Conservation (phyloP, 2,329 filamentous ascomycete species). For the Sphaerostilbella broomeana region DNA sequence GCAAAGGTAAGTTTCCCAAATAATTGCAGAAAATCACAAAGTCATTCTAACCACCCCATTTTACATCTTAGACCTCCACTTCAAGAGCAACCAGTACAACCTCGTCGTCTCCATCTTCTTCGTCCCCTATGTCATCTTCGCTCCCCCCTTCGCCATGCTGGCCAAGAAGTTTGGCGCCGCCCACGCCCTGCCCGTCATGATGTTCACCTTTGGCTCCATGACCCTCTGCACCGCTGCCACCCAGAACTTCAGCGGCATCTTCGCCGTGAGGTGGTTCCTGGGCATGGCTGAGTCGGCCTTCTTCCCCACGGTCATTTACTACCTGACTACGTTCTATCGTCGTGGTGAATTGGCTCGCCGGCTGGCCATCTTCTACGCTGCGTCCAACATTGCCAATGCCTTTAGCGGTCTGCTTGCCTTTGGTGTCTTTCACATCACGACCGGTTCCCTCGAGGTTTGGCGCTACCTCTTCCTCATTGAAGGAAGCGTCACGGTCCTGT, state of each 20-base stretch:
- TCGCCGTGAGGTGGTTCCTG: constrained; percentile 43
- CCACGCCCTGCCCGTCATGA: constrained; percentile 61
- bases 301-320: constrained; percentile 49
- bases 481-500: constrained; percentile 50
- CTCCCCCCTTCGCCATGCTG: constrained; percentile 51
- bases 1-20: constrained; percentile 22
- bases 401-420: constrained; percentile 43
- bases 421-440: constrained; percentile 41
- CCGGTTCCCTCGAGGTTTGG: constrained; percentile 34
- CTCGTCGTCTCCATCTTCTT: constrained; percentile 67
- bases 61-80: constrained; percentile 34
- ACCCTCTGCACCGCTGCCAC: constrained; percentile 53
- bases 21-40: too few species aligned
- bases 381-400: constrained; percentile 64
- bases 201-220: constrained; percentile 64
- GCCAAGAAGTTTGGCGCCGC: constrained; percentile 66
- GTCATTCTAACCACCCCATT: too few species aligned
- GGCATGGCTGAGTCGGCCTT: constrained; percentile 52
- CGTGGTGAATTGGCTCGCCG: constrained; percentile 39
- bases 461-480: constrained; percentile 50
- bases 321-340: constrained; percentile 45
- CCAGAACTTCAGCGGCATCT: constrained; percentile 41
- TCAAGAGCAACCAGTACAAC: constrained; percentile 62
- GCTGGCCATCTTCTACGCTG: constrained; percentile 65
- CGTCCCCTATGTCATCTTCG: constrained; percentile 66